These are phyloP conservation scores for Penicillium verhagenii DNA, from an alignment of 495 filamentous ascomycete genomes.

Conservation along the genomic window DNA sequence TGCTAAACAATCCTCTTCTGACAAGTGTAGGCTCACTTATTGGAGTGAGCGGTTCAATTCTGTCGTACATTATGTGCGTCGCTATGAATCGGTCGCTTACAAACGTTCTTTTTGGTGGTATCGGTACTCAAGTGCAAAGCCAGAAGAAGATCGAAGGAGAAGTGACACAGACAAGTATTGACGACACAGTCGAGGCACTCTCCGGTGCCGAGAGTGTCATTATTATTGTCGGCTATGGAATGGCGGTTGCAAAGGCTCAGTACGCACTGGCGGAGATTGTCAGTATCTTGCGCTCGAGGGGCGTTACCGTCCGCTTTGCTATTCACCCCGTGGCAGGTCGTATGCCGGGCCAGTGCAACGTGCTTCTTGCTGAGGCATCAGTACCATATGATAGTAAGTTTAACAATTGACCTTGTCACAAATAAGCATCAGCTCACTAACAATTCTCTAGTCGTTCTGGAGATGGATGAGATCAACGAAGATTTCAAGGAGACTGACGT, in stretches of 20 bases:
- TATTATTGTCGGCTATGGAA: constrained; percentile 81
- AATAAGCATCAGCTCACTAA: constrained; percentile 14
- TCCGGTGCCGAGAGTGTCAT: constrained; percentile 72
- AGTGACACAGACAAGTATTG: constrained; percentile 67
- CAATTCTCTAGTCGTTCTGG: constrained; percentile 59
- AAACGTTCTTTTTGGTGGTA: constrained; percentile 80
- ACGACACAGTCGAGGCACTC: constrained; percentile 71
- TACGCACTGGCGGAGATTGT: constrained; percentile 81
- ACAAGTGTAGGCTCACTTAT: constrained; percentile 79
- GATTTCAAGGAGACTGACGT: constrained; percentile 79
- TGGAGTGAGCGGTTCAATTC: constrained; percentile 76
- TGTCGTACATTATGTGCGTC: constrained; percentile 79
- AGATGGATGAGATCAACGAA: constrained; percentile 92
- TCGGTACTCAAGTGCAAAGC: constrained; percentile 55
- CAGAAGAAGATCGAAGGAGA: constrained; percentile 73
- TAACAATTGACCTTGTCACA: not conserved
- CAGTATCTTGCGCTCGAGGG: constrained; percentile 62
- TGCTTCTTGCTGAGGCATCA: constrained; percentile 75
- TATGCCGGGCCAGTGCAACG: constrained; percentile 87
- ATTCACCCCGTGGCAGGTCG: constrained; percentile 82
- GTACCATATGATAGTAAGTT: constrained; percentile 73
- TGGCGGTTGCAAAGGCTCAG: constrained; percentile 86
- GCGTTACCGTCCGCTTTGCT: constrained; percentile 77
- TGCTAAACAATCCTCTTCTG: constrained; percentile 79
- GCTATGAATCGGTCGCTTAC: constrained; percentile 81